Conservation (phyloP, 768 basidiomycete species). For the Mycena metata region DNA sequence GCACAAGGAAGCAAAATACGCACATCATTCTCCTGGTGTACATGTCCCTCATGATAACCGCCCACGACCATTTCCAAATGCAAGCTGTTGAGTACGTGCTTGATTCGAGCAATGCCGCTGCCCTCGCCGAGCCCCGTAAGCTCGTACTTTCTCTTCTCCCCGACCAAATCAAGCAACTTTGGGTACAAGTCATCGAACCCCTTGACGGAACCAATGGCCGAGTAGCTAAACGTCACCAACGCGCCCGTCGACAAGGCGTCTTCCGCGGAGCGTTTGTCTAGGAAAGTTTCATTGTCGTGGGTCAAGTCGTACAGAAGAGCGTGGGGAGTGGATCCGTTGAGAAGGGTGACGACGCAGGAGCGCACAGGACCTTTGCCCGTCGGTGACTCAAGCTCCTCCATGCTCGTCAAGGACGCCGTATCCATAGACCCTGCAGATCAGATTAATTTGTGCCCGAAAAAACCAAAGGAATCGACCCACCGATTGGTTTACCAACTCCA, state of each 20-base stretch:
- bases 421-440: constrained; percentile 89
- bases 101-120: constrained; percentile 70
- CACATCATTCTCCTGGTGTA: constrained; percentile 96
- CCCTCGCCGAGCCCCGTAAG: constrained; percentile 67
- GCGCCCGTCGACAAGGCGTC: constrained; percentile 96
- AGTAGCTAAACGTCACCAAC: constrained; percentile 90
- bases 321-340: constrained; percentile 91
- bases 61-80: constrained; percentile 94
- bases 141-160: constrained; percentile 86
- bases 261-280: constrained; percentile 92
- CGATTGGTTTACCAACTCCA: constrained; percentile 94
- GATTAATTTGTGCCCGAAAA: not conserved
- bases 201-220: constrained; percentile 93
- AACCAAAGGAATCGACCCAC: constrained; percentile 53
- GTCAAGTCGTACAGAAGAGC: constrained; percentile 96
- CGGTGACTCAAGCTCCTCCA: constrained; percentile 84
- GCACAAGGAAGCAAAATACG: constrained; percentile 49
- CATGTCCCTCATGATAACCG: constrained; percentile 92
- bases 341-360: constrained; percentile 79
- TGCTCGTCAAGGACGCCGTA: constrained; percentile 80
- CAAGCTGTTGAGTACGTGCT: constrained; percentile 85
- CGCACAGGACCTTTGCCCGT: constrained; percentile 86
- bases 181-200: constrained; percentile 99
- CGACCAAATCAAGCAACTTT: constrained; percentile 90
- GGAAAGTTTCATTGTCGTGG: constrained; percentile 95